Percentiles rank a stretch among this genome's conserved stretches.
These are phyloP conservation scores for Amylocarpus encephaloides DNA, from an alignment of 2,329 filamentous ascomycete species.

Conservation along the genomic window DNA sequence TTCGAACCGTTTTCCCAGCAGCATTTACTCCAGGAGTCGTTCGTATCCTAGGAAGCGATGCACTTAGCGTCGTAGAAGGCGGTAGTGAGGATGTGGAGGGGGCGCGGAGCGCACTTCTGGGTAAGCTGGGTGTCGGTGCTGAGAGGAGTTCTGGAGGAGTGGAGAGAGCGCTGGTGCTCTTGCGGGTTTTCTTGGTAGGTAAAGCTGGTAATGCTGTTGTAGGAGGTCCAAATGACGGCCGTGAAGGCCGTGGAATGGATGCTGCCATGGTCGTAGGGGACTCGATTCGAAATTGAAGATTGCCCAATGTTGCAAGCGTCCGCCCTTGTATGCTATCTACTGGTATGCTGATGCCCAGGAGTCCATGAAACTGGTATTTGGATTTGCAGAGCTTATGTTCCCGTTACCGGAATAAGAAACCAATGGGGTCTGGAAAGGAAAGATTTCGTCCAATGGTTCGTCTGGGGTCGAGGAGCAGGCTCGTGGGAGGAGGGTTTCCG, in stretches of 20 bases:
- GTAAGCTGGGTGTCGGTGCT: constrained; percentile 33
- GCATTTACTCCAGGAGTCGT: constrained; percentile 49
- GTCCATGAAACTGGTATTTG: constrained; percentile 25
- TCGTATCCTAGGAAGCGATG: constrained; percentile 50
- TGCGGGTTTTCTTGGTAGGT: constrained; percentile 66
- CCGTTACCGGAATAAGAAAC: constrained; percentile 12
- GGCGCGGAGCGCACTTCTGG: constrained; percentile 52
- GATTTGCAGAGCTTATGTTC: constrained; percentile 14
- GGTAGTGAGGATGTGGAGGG: constrained; percentile 53
- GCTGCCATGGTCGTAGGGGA: constrained; percentile 22
- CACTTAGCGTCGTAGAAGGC: constrained; percentile 42
- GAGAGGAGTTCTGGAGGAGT: constrained; percentile 45
- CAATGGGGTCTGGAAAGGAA: background rate
- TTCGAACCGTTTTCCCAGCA: constrained; percentile 66
- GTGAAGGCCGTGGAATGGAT: constrained; percentile 47
- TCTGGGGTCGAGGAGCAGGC: constrained; percentile 7
- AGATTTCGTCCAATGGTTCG: constrained; percentile 18
- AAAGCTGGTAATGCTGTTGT: constrained; percentile 67
- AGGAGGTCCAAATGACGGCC: constrained; percentile 64
- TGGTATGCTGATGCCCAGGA: constrained; percentile 11
- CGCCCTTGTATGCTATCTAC: constrained; percentile 16
- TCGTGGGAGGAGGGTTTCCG: constrained; percentile 10
- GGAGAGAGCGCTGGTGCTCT: constrained; percentile 52
- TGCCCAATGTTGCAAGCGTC: constrained; percentile 12
- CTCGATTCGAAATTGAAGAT: constrained; percentile 4